Conservation (phyloP, 768 basidiomycete genomes). For the Termitomyces sp. region DNA sequence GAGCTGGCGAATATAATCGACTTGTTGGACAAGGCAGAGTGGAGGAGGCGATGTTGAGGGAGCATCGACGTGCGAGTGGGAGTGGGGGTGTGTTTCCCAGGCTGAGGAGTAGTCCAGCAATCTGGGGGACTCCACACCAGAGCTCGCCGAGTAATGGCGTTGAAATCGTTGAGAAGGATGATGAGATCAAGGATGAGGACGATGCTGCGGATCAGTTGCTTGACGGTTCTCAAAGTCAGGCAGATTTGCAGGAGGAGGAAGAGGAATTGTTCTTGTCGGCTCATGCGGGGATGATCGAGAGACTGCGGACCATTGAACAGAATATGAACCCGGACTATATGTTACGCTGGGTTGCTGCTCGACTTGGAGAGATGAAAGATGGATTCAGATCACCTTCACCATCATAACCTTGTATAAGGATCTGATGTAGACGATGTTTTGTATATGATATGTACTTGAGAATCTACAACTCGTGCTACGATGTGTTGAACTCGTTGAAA, state of each 20-base stretch:
- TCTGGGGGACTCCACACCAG: constrained; percentile 1
- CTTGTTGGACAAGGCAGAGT: constrained; percentile 32
- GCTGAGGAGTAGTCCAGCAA: not conserved
- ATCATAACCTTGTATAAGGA: not conserved
- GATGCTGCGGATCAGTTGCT: not conserved
- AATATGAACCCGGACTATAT: constrained; percentile 23
- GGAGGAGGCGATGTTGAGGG: constrained; percentile 35
- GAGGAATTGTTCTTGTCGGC: constrained; percentile 20
- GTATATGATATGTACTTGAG: too few relatives aligned
- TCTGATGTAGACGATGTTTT: too few relatives aligned
- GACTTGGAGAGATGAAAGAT: constrained; percentile 12
- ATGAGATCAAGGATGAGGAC: constrained; percentile 3
- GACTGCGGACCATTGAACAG: constrained; percentile 28
- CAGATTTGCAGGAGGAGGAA: constrained; percentile 13
- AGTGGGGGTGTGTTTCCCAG: constrained; percentile 15
- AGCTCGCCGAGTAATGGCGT: not conserved
- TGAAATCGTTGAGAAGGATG: not conserved
- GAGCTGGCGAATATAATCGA: constrained; percentile 32
- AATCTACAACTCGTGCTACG: not conserved
- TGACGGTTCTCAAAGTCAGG: not conserved
- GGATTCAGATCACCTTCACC: not conserved
- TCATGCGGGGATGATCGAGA: constrained; percentile 20
- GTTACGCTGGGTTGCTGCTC: constrained; percentile 23
- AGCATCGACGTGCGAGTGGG: constrained; percentile 32
- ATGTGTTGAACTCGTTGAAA: not conserved